Conservation (phyloP, 208 protist species). For the Lotmaria passim region DNA sequence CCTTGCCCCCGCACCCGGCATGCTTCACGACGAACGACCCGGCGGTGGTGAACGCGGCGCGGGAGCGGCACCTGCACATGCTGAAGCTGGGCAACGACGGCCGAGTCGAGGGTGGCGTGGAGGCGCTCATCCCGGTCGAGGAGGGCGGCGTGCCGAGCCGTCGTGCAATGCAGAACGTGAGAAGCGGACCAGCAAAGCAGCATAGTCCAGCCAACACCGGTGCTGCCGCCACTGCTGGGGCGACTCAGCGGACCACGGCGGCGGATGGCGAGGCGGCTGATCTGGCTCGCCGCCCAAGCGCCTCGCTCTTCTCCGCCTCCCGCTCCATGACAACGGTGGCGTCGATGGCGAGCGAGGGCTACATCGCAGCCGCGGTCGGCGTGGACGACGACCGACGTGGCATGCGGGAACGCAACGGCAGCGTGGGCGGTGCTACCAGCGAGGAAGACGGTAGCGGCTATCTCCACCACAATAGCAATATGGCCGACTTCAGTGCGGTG, state of each 20-base stretch:
- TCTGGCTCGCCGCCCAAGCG: background rate
- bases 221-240: background rate
- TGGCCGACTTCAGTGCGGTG: background rate
- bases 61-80: slow-evolving; percentile 63
- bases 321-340: slow-evolving; percentile 14
- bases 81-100: slow-evolving; percentile 71
- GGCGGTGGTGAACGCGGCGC: slow-evolving; percentile 21
- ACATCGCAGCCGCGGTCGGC: background rate
- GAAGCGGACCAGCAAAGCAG: background rate
- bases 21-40: slow-evolving; percentile 22
- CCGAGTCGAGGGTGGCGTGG: slow-evolving; percentile 50
- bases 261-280: background rate
- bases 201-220: background rate
- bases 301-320: slow-evolving; percentile 17
- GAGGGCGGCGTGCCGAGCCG: slow-evolving; percentile 56
- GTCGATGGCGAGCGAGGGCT: slow-evolving; percentile 17
- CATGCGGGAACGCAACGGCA: background rate
- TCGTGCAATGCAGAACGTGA: background rate
- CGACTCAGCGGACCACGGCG: no score
- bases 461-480: background rate
- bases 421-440: background rate
- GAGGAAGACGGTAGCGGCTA: background rate
- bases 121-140: slow-evolving; percentile 55
- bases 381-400: background rate
- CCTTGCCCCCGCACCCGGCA: slow-evolving; percentile 11